phyloP scores from a whole-genome alignment of 345 rosid species.

The Rhodamnia argentea region DNA sequence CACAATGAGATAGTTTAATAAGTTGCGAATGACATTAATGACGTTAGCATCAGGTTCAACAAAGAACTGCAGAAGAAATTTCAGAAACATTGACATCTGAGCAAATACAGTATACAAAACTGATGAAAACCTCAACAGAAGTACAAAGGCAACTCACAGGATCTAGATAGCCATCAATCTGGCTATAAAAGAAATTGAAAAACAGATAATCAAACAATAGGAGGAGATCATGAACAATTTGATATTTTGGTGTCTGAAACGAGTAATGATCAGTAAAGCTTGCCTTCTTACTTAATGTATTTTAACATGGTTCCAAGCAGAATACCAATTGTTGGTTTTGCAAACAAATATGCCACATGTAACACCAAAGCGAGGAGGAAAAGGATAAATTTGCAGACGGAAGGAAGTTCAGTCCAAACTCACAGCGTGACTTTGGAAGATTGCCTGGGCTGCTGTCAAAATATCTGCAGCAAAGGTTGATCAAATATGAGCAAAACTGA shows the following conservation, averaged over 20 bases:
- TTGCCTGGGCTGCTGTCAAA: conserved; percentile 78
- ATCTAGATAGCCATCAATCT: not conserved
- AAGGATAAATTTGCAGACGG: not conserved
- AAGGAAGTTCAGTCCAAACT: conserved; percentile 16
- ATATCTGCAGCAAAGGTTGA: conserved; percentile 51
- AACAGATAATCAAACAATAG: not conserved
- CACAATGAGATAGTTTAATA: not conserved
- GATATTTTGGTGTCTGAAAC: not conserved
- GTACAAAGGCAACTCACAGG: not conserved
- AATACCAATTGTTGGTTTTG: not conserved
- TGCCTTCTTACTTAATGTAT: not conserved
- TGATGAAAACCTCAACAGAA: not conserved
- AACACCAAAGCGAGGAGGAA: not conserved
- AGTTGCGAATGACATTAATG: not conserved
- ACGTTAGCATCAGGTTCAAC: not conserved
- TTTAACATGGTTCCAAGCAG: not conserved
- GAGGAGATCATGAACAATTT: not conserved
- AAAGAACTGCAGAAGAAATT: not conserved
- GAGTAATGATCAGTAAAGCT: not conserved
- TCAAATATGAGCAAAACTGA: not conserved
- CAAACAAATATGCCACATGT: not conserved
- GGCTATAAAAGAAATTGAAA: not conserved
- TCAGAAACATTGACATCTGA: not conserved
- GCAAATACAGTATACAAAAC: not conserved
- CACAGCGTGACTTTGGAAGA: conserved; percentile 69